Percentiles rank a stretch among this genome's conserved stretches.
Conservation (phyloP, 2,329 filamentous ascomycete species). For the Beauveria sp. region DNA sequence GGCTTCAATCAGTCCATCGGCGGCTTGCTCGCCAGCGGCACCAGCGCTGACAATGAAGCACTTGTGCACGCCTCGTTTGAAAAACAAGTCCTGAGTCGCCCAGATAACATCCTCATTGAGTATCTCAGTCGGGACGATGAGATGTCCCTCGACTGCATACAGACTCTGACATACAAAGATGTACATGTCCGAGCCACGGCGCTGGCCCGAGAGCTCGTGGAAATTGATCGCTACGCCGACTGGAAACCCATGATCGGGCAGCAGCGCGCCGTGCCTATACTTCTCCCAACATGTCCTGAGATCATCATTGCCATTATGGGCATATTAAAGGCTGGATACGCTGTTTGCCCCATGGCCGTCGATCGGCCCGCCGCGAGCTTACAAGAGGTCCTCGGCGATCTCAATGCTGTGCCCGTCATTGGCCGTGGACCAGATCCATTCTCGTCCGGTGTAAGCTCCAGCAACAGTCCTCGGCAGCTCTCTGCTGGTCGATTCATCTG, state of each 20-base stretch:
- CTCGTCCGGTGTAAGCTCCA: not conserved
- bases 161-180: conserved; percentile 1
- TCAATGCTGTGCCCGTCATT: conserved; percentile 10
- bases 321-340: conserved; percentile 6
- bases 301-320: conserved; percentile 13
- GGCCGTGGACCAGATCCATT: conserved; percentile 12
- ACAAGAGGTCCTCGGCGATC: not conserved
- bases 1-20: not conserved
- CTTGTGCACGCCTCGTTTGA: not conserved
- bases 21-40: not conserved
- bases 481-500: not conserved
- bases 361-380: not conserved
- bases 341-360: not conserved
- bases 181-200: not conserved
- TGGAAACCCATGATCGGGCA: conserved; percentile 2
- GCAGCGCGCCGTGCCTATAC: conserved; percentile 6
- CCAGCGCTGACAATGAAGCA: not conserved
- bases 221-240: conserved; percentile 1
- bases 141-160: not conserved
- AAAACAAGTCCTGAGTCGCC: not conserved
- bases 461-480: conserved; percentile 17
- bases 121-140: not conserved
- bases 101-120: not conserved
- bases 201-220: not conserved
- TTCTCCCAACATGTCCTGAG: conserved; percentile 4